phyloP scores from a whole-genome alignment of 1,284 basidiomycete species.

The Cystobasidium pallidum region DNA sequence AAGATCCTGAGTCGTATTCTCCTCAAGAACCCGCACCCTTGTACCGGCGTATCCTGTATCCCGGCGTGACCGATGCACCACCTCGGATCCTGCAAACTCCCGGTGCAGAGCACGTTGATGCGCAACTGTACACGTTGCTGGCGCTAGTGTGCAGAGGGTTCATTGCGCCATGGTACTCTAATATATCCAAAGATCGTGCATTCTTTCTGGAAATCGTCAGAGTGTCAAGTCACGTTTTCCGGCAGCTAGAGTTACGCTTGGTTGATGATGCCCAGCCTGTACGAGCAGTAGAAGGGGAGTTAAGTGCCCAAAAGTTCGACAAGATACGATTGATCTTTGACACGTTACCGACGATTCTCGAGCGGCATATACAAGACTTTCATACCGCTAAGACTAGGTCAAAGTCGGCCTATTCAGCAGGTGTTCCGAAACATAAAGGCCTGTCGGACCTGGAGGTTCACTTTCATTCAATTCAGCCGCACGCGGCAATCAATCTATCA shows the following conservation, averaged over 20 bases:
- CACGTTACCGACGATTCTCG: slow-evolving; percentile 67
- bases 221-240: slow-evolving; percentile 66
- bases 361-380: slow-evolving; percentile 74
- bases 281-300: neutral
- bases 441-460: slow-evolving; percentile 61
- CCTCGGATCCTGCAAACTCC: slow-evolving; percentile 16
- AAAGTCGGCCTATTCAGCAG: slow-evolving; percentile 62
- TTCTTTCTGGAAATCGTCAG: slow-evolving; percentile 71
- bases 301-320: slow-evolving; percentile 57
- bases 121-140: slow-evolving; percentile 38
- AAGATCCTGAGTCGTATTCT: neutral
- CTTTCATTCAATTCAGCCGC: slow-evolving; percentile 75
- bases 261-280: slow-evolving; percentile 51
- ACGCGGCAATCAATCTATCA: slow-evolving; percentile 65
- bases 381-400: slow-evolving; percentile 66
- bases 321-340: slow-evolving; percentile 65
- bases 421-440: slow-evolving; percentile 50
- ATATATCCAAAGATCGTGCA: slow-evolving; percentile 76
- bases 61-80: slow-evolving; percentile 1
- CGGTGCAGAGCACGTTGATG: slow-evolving; percentile 24
- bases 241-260: slow-evolving; percentile 65
- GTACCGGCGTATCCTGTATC: slow-evolving; percentile 22
- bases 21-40: neutral
- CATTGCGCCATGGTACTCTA: slow-evolving; percentile 79
- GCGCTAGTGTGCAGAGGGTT: slow-evolving; percentile 65